Evolutionary conservation across 768 basidiomycete genomes (phyloP).

Genomic region (Lactarius quietus): DNA sequence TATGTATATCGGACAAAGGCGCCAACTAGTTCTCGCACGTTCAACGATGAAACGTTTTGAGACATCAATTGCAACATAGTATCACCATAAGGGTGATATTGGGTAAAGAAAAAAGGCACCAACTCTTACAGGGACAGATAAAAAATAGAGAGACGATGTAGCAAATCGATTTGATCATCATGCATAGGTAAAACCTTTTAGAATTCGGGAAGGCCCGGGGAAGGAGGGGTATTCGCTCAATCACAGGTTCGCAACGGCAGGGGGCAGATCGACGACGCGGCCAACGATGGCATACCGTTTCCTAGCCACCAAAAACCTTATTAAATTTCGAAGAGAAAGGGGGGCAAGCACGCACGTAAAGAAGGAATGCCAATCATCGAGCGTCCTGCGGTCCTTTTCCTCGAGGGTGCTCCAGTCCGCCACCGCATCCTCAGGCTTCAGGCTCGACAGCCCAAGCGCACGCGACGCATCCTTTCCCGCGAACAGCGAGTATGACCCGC

Average conservation of each 20-base stretch:
- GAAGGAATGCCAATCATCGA: slow-evolving; percentile 88
- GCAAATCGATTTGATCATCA: not conserved
- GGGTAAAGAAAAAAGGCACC: not conserved
- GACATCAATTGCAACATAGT: not conserved
- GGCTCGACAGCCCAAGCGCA: slow-evolving; percentile 85
- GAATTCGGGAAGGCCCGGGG: slow-evolving; percentile 16
- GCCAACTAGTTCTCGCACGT: not conserved
- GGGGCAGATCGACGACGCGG: slow-evolving; percentile 55
- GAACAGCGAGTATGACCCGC: slow-evolving; percentile 76
- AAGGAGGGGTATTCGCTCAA: slow-evolving; percentile 1
- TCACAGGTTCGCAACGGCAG: slow-evolving; percentile 32
- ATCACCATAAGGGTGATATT: not conserved
- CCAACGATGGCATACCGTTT: slow-evolving; percentile 91
- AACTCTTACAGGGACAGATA: not conserved
- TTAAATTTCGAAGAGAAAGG: not conserved
- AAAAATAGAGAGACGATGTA: not conserved
- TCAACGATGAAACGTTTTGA: not conserved
- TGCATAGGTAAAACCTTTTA: not conserved
- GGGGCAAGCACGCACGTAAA: slow-evolving; percentile 59
- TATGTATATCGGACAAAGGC: not conserved
- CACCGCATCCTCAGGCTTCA: slow-evolving; percentile 82
- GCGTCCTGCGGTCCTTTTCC: slow-evolving; percentile 68
- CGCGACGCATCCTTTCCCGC: slow-evolving; percentile 92
- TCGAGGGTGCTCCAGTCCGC: slow-evolving; percentile 78
- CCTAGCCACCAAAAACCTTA: slow-evolving; percentile 34